These are phyloP conservation scores for Chalaropsis ovoidea DNA, from an alignment of 2,329 filamentous ascomycete species.

Conservation along the genomic window DNA sequence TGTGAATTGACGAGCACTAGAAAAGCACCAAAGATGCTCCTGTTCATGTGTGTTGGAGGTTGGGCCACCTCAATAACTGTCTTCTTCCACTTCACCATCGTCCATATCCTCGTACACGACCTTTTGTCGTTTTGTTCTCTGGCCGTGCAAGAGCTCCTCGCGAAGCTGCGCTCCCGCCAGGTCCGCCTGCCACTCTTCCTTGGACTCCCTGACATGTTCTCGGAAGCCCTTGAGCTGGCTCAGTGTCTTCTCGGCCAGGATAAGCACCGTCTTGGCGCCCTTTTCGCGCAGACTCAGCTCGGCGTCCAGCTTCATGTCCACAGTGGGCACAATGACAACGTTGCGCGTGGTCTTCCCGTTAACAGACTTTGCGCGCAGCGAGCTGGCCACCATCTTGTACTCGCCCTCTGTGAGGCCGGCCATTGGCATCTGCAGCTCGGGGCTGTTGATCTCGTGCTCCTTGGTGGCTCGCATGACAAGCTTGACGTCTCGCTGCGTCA, in stretches of 20 bases:
- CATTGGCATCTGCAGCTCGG: background rate
- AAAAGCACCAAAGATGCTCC: background rate
- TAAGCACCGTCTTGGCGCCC: conserved; percentile 13
- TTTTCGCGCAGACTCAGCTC: conserved; percentile 17
- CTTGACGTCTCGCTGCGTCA: conserved; percentile 19
- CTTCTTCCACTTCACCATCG: too few relatives aligned
- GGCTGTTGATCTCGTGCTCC: conserved; percentile 13
- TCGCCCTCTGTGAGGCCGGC: conserved; percentile 17
- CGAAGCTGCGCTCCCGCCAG: background rate
- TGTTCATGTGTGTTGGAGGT: too few relatives aligned
- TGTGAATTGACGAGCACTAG: background rate
- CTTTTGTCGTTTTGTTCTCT: background rate
- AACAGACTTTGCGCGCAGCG: conserved; percentile 5
- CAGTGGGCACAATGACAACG: conserved; percentile 4
- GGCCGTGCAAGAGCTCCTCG: background rate
- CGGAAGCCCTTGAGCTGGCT: conserved; percentile 23
- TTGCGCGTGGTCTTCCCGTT: conserved; percentile 18
- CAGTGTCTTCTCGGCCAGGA: conserved; percentile 22
- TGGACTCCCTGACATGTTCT: conserved; percentile 15
- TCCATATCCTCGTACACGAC: conserved; percentile 29
- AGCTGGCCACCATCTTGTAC: background rate
- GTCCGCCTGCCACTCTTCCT: conserved; percentile 9
- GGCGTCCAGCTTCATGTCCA: conserved; percentile 14
- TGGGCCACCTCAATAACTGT: too few relatives aligned
- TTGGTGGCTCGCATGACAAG: conserved; percentile 16